phyloP scores from a whole-genome alignment of 768 basidiomycete species.

The Pisolithus microcarpus region DNA sequence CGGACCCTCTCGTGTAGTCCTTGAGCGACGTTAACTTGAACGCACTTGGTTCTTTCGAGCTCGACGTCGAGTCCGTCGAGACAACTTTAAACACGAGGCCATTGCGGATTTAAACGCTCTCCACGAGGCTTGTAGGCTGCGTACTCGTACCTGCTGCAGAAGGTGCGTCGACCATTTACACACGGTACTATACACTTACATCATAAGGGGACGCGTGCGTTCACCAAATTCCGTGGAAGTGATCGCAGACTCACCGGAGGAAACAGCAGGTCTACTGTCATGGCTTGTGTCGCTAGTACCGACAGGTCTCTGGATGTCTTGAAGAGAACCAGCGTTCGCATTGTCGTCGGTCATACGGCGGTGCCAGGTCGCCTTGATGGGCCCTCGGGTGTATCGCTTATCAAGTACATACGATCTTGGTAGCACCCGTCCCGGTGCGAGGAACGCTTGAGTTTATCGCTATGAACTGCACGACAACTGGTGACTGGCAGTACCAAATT shows the following conservation, averaged over 20 bases:
- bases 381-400: conserved; percentile 41
- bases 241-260: neutral
- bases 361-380: conserved; percentile 43
- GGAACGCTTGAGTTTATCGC: no score
- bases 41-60: conserved; percentile 15
- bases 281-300: conserved; percentile 36
- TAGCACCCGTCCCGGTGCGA: no score
- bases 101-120: conserved; percentile 50
- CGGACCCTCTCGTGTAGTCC: conserved; percentile 28
- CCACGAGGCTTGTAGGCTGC: conserved; percentile 51
- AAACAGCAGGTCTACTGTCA: conserved; percentile 19
- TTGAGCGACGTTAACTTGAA: conserved; percentile 7
- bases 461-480: no score
- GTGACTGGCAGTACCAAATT: no score
- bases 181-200: no score
- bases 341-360: conserved; percentile 45
- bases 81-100: conserved; percentile 59
- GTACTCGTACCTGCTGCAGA: conserved; percentile 56
- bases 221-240: neutral
- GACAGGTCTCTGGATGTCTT: conserved; percentile 46
- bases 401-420: conserved; percentile 12
- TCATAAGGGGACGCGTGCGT: neutral
- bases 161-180: conserved; percentile 48
- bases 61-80: conserved; percentile 56
- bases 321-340: conserved; percentile 51